Percentiles rank a stretch among this genome's conserved stretches.
phyloP scores from a whole-genome alignment of 495 filamentous ascomycete genomes.

The Penicillium odoratum region DNA sequence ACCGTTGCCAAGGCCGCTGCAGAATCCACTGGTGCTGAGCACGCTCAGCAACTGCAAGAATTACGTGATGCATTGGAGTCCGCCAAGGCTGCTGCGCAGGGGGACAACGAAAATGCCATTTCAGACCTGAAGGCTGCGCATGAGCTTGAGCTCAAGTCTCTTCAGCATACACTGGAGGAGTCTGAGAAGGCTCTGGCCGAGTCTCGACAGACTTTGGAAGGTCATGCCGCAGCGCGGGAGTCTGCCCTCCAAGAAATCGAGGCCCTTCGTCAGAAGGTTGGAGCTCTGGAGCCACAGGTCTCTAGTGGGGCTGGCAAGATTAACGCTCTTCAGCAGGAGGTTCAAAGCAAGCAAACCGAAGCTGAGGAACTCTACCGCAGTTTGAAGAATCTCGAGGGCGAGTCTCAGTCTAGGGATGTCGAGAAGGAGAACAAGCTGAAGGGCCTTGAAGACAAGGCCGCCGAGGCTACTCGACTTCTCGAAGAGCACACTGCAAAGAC shows the following conservation, averaged over 20 bases:
- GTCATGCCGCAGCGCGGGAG: slow-evolving; percentile 35
- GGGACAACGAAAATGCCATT: slow-evolving; percentile 31
- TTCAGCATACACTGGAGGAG: slow-evolving; percentile 36
- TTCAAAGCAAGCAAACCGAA: slow-evolving; percentile 42
- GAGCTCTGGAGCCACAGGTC: slow-evolving; percentile 39
- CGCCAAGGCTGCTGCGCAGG: slow-evolving; percentile 33
- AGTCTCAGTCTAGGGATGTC: slow-evolving; percentile 39
- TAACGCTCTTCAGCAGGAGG: slow-evolving; percentile 41
- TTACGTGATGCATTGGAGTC: slow-evolving; percentile 43
- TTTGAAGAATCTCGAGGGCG: slow-evolving; percentile 34
- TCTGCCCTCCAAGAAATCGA: slow-evolving; percentile 45
- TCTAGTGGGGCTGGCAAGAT: slow-evolving; percentile 40
- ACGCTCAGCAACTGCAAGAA: slow-evolving; percentile 41
- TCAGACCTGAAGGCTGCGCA: slow-evolving; percentile 41
- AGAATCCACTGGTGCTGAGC: slow-evolving; percentile 32
- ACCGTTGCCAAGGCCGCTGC: slow-evolving; percentile 33
- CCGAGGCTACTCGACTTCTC: slow-evolving; percentile 33
- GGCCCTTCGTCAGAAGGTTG: slow-evolving; percentile 41
- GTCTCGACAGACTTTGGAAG: slow-evolving; percentile 36
- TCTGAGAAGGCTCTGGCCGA: slow-evolving; percentile 37
- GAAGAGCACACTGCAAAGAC: slow-evolving; percentile 34
- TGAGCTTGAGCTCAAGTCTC: slow-evolving; percentile 33
- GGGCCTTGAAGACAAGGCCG: slow-evolving; percentile 37
- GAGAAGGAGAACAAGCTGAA: slow-evolving; percentile 36
- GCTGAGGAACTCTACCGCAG: slow-evolving; percentile 39